A percentile compares a stretch with the other conserved stretches of the same genome.
phyloP scores from a whole-genome alignment of 2,329 filamentous ascomycete genomes.

The Botryosphaeria dothidea region DNA sequence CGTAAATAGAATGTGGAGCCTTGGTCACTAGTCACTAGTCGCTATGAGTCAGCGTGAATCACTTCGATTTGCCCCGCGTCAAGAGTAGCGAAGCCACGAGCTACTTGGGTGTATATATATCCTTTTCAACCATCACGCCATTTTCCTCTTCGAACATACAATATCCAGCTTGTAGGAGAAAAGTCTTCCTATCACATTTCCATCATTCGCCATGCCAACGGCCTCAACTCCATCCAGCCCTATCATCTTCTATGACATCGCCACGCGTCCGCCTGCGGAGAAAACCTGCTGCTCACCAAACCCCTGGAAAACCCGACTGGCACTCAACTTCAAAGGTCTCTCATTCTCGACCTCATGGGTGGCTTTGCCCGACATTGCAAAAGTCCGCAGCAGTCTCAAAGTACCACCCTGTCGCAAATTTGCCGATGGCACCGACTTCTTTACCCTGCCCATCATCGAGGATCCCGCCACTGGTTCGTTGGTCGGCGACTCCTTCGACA shows the following conservation, averaged over 20 bases:
- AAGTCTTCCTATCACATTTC: neutral
- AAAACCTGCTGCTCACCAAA: slow-evolving; percentile 49
- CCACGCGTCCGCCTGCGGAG: slow-evolving; percentile 33
- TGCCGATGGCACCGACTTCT: slow-evolving; percentile 58
- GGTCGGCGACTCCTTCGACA: slow-evolving; percentile 67
- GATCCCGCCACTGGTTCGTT: slow-evolving; percentile 45
- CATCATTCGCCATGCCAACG: slow-evolving; percentile 3
- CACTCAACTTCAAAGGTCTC: slow-evolving; percentile 52
- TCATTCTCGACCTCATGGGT: slow-evolving; percentile 57
- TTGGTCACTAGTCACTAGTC: no score
- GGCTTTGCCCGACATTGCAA: slow-evolving; percentile 52
- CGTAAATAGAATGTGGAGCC: no score
- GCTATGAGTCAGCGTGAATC: neutral
- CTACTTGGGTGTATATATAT: neutral
- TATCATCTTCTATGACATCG: slow-evolving; percentile 52
- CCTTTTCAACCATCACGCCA: neutral
- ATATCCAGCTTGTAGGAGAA: neutral
- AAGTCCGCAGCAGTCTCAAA: slow-evolving; percentile 49
- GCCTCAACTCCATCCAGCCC: slow-evolving; percentile 29
- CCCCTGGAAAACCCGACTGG: slow-evolving; percentile 53
- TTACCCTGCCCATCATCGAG: slow-evolving; percentile 60
- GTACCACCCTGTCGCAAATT: slow-evolving; percentile 56
- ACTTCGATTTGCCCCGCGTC: neutral
- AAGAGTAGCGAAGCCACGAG: neutral
- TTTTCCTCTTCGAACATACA: neutral